Evolutionary conservation across 139 green algal genomes (phyloP).

Genomic region (Pseudopediastrum boryanum): DNA sequence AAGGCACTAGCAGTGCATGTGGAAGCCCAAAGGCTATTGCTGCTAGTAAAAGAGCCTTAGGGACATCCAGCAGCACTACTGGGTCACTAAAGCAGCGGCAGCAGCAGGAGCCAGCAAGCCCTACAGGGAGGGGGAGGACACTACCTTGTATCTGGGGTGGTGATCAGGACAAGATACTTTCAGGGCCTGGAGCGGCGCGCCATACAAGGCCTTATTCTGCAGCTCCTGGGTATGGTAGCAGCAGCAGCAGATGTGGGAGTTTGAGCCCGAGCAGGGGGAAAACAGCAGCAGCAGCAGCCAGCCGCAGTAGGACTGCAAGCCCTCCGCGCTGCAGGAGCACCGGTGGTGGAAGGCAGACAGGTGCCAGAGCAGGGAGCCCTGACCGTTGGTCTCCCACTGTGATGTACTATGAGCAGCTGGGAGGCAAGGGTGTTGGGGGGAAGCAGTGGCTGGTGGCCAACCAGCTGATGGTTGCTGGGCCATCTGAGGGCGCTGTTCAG

Average conservation of each 20-base stretch:
- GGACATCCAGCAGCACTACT: no score
- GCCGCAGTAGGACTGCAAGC: neutral
- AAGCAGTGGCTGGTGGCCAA: slow-evolving; percentile 22
- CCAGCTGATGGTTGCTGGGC: slow-evolving; percentile 8
- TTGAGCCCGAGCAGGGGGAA: neutral
- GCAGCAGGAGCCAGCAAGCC: neutral
- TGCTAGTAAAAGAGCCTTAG: no score
- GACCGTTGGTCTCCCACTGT: slow-evolving; percentile 22
- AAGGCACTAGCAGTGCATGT: no score
- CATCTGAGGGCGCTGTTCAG: slow-evolving; percentile 16
- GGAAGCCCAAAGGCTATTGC: no score
- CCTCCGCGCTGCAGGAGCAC: neutral
- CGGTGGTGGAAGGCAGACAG: no score
- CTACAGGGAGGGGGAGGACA: neutral
- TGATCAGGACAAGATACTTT: no score
- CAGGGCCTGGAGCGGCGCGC: neutral
- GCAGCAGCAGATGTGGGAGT: no score
- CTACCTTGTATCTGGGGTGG: no score
- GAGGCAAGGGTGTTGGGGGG: neutral
- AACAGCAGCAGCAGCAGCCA: neutral
- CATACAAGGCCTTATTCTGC: neutral
- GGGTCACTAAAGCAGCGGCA: no score
- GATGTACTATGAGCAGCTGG: slow-evolving; percentile 2
- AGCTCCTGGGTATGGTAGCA: neutral
- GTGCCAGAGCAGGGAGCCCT: no score